Evolutionary conservation across 2,329 filamentous ascomycete genomes (phyloP).

Genomic region (Ceratocystis lukuohia): DNA sequence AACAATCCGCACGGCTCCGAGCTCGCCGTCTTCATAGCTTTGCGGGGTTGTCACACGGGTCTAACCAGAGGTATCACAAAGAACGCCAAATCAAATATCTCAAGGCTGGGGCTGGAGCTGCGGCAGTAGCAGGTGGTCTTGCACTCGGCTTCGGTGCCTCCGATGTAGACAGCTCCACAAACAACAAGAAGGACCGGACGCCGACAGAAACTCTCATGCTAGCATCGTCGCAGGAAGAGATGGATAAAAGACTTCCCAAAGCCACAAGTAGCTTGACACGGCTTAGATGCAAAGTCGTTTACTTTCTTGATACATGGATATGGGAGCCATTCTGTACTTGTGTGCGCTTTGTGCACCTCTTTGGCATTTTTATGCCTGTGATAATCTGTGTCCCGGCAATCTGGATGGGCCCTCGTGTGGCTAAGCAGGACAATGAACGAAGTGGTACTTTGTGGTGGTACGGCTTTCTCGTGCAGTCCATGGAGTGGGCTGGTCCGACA

Average conservation of each 20-base stretch:
- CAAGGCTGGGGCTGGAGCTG: slow-evolving; percentile 10
- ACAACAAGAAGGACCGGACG: slow-evolving; percentile 10
- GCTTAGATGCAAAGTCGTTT: slow-evolving; percentile 44
- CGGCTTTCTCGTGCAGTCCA: slow-evolving; percentile 66
- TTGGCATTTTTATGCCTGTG: slow-evolving; percentile 82
- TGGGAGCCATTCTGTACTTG: slow-evolving; percentile 80
- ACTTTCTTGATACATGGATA: slow-evolving; percentile 59
- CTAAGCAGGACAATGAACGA: slow-evolving; percentile 58
- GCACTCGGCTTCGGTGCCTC: not conserved
- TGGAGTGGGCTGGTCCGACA: slow-evolving; percentile 87
- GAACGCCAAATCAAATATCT: slow-evolving; percentile 1
- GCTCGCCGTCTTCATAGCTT: not conserved
- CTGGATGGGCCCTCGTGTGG: slow-evolving; percentile 58
- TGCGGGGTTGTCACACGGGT: not conserved
- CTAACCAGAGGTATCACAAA: not conserved
- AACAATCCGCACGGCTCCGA: not conserved
- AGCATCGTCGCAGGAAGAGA: slow-evolving; percentile 63
- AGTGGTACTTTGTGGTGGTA: slow-evolving; percentile 91
- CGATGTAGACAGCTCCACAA: not conserved
- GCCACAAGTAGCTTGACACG: slow-evolving; percentile 46
- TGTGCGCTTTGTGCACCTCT: slow-evolving; percentile 73
- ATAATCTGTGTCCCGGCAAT: slow-evolving; percentile 65
- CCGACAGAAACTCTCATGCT: slow-evolving; percentile 66
- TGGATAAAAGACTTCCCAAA: slow-evolving; percentile 53
- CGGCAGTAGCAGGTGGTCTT: slow-evolving; percentile 1